Evolutionary conservation across 768 basidiomycete species (phyloP), one percentile per base, ranked within the genome.

Genomic region (Sarcomyxa edulis): DNA sequence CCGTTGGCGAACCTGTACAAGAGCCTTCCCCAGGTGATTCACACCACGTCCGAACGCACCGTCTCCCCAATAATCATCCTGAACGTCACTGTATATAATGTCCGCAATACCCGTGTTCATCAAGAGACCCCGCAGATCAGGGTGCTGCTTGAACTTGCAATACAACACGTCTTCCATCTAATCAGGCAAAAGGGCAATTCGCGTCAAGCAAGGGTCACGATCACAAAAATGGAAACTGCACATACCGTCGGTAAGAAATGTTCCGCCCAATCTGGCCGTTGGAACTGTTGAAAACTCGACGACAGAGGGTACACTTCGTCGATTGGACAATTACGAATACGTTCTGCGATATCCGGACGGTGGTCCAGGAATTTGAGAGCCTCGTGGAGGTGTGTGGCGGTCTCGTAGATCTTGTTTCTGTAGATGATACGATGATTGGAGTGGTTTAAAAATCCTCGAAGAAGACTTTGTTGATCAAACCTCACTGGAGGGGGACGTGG

Each of bases 301-400:
- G 62, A 54, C 10, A 68, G 36, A 0, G 55, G 56, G 48, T 67
- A 68, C 3, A 74, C 62, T 1, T 65, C 59, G 9, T 49, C 48
- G 10, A 66, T 53, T 6, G 42, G 37, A 39, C 59, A 62, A 2
- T n/a, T 30, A 14, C 83, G 67, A 40, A 89, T 81, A 20, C 50
- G 48, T 39, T 84, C 78, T 8, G 77, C 76, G 12, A 83, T 48
- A 0, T 72, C 69, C 0, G 72, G 74, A 3, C 64, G 62, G 15
- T 64, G 55, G 2, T 67, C 65, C 25, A 76, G 50, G 55, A 78
- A 90, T 54, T 84, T 84, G 51, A 84, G 62, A 7, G 85, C 84
- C 57, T 90, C 84, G 38, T 77, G 71, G n/a, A 90, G 66, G 47
- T 90, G 87, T 48, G 78, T 56, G 7, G 81, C 87, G 2, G 77